Conservation (phyloP, 2,329 filamentous ascomycete genomes). For the Penicillium sp. region DNA sequence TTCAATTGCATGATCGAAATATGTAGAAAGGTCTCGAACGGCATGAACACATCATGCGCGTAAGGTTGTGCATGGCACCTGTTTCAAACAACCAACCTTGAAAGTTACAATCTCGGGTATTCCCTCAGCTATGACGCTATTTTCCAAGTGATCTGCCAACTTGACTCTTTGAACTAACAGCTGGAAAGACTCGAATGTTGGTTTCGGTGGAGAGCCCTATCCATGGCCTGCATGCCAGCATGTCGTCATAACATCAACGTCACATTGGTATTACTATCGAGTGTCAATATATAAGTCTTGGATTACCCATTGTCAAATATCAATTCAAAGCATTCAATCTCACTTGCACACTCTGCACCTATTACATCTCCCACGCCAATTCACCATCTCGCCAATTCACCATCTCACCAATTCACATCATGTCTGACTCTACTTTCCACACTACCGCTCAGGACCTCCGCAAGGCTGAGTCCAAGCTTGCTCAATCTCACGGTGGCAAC, state of each 20-base stretch:
- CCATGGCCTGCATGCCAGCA: constrained; percentile 11
- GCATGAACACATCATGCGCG: neutral
- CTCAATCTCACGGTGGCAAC: constrained; percentile 43
- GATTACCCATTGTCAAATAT: neutral
- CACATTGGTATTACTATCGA: constrained; percentile 13
- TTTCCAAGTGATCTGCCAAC: neutral
- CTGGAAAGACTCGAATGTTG: neutral
- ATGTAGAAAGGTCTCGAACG: neutral
- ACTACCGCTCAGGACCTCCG: constrained; percentile 52
- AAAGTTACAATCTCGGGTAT: constrained; percentile 1
- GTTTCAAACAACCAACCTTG: neutral
- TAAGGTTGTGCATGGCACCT: neutral
- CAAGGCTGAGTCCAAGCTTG: constrained; percentile 48
- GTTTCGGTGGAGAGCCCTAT: constrained; percentile 6
- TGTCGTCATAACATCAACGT: constrained; percentile 25
- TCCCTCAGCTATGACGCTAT: constrained; percentile 8
- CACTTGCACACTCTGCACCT: constrained; percentile 1
- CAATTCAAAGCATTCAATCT: neutral
- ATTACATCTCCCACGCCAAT: neutral
- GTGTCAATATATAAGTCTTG: constrained; percentile 8
- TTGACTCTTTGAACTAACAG: neutral
- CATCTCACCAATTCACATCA: constrained; percentile 13
- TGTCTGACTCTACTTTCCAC: constrained; percentile 49
- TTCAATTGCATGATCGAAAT: neutral
- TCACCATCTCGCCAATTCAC: neutral